phyloP scores from a whole-genome alignment of 2,329 filamentous ascomycete species.

The Zymoseptoria brevis region DNA sequence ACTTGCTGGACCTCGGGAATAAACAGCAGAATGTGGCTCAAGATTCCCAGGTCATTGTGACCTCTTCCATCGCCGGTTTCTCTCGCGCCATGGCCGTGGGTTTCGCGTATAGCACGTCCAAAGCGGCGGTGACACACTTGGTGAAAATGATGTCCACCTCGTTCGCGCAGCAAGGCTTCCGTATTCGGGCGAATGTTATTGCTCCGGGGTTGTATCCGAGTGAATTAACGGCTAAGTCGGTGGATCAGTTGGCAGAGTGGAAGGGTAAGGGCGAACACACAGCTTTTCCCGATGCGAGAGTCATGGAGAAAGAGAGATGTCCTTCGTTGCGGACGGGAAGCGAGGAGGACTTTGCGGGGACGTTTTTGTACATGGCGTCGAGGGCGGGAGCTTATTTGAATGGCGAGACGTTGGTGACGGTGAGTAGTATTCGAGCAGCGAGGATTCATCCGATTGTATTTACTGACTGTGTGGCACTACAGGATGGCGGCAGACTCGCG shows the following conservation, averaged over 20 bases:
- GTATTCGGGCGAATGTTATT: slow-evolving; percentile 44
- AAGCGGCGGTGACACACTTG: slow-evolving; percentile 42
- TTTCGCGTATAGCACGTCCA: slow-evolving; percentile 40
- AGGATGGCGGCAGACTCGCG: slow-evolving; percentile 54
- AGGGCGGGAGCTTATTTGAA: slow-evolving; percentile 59
- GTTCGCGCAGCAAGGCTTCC: slow-evolving; percentile 31
- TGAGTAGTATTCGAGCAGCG: not conserved
- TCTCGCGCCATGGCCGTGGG: slow-evolving; percentile 32
- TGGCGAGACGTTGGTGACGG: slow-evolving; percentile 52
- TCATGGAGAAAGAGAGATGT: slow-evolving; percentile 38
- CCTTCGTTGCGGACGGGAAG: slow-evolving; percentile 55
- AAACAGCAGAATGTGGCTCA: slow-evolving; percentile 31
- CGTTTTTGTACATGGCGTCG: slow-evolving; percentile 58
- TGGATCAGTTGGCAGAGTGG: slow-evolving; percentile 17
- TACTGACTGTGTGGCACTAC: not conserved
- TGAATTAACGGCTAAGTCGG: slow-evolving; percentile 22
- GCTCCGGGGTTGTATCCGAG: slow-evolving; percentile 33
- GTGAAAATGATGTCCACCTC: slow-evolving; percentile 43
- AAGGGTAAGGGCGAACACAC: slow-evolving; percentile 8
- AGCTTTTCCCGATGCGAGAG: slow-evolving; percentile 45
- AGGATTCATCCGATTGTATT: too few species aligned
- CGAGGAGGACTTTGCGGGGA: slow-evolving; percentile 55
- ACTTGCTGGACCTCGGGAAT: slow-evolving; percentile 36
- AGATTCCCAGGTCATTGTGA: slow-evolving; percentile 40
- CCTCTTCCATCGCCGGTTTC: slow-evolving; percentile 41